Conservation (phyloP, 2,329 filamentous ascomycete genomes). For the Aureobasidium melanogenum region DNA sequence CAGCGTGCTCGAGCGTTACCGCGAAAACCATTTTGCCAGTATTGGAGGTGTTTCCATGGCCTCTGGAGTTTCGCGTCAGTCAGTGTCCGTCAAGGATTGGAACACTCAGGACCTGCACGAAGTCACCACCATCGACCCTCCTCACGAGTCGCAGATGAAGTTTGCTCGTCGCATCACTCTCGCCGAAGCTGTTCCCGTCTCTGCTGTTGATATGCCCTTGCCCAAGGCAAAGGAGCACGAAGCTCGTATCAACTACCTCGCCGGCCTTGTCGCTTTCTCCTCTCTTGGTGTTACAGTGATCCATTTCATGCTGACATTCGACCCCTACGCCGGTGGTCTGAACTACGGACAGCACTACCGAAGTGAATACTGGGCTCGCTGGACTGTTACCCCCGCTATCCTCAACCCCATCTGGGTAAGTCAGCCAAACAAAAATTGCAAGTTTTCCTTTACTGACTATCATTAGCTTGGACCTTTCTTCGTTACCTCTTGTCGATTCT, state of each 20-base stretch:
- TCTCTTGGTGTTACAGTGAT: slow-evolving; percentile 37
- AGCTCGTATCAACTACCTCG: slow-evolving; percentile 37
- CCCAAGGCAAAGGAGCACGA: slow-evolving; percentile 7
- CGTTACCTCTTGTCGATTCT: slow-evolving; percentile 39
- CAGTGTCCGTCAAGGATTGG: background rate
- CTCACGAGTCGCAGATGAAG: slow-evolving; percentile 3
- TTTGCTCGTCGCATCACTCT: background rate
- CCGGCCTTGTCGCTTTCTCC: slow-evolving; percentile 37
- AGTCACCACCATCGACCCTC: slow-evolving; percentile 2
- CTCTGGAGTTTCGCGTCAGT: background rate
- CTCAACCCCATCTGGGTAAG: slow-evolving; percentile 34
- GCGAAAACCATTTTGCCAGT: slow-evolving; percentile 1
- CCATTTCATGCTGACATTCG: slow-evolving; percentile 38
- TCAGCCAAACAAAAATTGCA: no score
- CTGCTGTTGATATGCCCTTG: slow-evolving; percentile 5
- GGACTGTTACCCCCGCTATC: slow-evolving; percentile 35
- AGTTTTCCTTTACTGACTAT: no score
- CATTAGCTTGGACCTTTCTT: slow-evolving; percentile 37
- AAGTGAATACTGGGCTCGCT: slow-evolving; percentile 33
- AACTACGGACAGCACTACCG: slow-evolving; percentile 28
- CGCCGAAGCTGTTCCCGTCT: slow-evolving; percentile 7
- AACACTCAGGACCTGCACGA: background rate
- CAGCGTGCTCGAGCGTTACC: slow-evolving; percentile 3
- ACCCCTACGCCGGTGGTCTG: slow-evolving; percentile 31
- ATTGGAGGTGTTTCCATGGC: background rate